These are phyloP conservation scores for Globisporangium mamillatum DNA, from an alignment of 352 stramenopile species.

Conservation along the genomic window DNA sequence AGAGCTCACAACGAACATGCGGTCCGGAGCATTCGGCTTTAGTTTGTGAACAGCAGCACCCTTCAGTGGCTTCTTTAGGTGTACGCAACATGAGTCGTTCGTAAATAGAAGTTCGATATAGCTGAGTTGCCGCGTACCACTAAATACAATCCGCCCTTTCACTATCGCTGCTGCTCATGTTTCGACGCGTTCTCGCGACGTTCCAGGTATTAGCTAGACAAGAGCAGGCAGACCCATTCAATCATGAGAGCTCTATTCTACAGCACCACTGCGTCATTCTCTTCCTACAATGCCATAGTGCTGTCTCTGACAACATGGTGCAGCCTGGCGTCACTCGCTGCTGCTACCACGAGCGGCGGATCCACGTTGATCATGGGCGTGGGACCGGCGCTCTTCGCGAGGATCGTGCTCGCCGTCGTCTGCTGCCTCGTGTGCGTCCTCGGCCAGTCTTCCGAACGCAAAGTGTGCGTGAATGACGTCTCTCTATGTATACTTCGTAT, in stretches of 20 bases:
- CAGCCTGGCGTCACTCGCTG: neutral
- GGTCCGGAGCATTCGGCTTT: neutral
- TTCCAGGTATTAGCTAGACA: neutral
- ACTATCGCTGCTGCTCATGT: neutral
- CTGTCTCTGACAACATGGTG: neutral
- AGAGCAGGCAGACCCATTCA: neutral
- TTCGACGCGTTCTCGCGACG: neutral
- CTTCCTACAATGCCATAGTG: neutral
- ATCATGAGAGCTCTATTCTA: neutral
- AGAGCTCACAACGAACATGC: neutral
- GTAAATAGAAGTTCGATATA: neutral
- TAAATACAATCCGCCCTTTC: neutral
- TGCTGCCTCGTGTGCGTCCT: conserved; percentile 30
- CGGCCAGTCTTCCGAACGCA: conserved; percentile 23
- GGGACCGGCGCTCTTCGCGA: conserved; percentile 32
- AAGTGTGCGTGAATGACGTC: conserved; percentile 7
- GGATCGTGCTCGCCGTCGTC: conserved; percentile 33
- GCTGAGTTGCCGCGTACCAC: neutral
- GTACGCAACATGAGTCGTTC: too few species aligned
- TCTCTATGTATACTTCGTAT: neutral
- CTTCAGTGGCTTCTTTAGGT: neutral
- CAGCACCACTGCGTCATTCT: neutral
- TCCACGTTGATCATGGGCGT: conserved; percentile 24
- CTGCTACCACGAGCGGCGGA: neutral
- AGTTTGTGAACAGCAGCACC: neutral